Conservation (phyloP, 257 asterid species). For the Solanum rostratum region DNA sequence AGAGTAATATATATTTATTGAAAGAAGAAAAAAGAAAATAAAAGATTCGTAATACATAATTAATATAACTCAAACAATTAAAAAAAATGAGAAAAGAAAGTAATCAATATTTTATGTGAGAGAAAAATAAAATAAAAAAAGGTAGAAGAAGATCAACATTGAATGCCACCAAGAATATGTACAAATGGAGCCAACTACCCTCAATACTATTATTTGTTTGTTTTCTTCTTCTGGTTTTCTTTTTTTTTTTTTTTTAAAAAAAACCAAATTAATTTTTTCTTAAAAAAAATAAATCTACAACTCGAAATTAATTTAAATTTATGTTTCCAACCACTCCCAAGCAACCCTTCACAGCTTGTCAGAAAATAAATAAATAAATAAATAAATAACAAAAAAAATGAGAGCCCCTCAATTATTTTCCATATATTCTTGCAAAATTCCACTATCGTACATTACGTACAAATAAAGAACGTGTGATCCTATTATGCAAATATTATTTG, state of each 20-base stretch:
- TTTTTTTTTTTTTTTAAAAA: not conserved
- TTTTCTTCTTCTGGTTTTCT: not conserved
- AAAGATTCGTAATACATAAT: not conserved
- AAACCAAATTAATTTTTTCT: not conserved
- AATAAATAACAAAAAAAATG: not conserved
- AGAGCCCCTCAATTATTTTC: not conserved
- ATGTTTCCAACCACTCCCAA: not conserved
- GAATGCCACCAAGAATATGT: not conserved
- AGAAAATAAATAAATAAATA: not conserved
- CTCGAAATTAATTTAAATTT: not conserved
- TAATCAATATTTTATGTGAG: not conserved
- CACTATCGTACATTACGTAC: constrained; percentile 10
- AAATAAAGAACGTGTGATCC: not conserved
- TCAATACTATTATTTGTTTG: not conserved
- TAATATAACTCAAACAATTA: not conserved
- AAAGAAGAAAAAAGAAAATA: not conserved
- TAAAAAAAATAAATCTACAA: not conserved
- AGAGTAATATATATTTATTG: not conserved
- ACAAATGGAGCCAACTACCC: constrained; percentile 2
- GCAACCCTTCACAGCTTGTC: not conserved
- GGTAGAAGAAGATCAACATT: not conserved
- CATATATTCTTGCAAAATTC: not conserved
- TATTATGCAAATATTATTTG: not conserved
- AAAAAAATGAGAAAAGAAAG: not conserved
- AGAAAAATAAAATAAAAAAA: not conserved